Conservation (phyloP, 2,329 filamentous ascomycete species). For the Westerdykella aurantiaca region DNA sequence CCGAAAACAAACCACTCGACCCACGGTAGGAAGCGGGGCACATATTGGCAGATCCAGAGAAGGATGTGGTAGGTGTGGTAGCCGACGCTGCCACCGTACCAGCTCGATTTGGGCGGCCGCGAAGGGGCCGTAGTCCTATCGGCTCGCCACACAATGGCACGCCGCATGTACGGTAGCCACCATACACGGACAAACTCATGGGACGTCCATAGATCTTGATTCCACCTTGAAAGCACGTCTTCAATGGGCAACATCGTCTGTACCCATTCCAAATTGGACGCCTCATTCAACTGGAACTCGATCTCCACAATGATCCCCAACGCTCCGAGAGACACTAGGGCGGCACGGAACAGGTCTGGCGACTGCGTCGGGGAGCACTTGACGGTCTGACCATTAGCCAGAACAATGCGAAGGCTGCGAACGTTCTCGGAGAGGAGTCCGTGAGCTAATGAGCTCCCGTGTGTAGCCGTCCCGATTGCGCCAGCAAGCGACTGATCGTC, state of each 20-base stretch:
- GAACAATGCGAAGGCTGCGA: constrained; percentile 67
- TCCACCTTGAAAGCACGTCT: constrained; percentile 66
- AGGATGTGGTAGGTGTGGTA: constrained; percentile 91
- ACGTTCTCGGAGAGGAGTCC: constrained; percentile 80
- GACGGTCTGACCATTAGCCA: constrained; percentile 71
- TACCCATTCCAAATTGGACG: constrained; percentile 80
- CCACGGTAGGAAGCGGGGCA: constrained; percentile 75
- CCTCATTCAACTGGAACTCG: constrained; percentile 72
- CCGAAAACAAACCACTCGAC: constrained; percentile 96
- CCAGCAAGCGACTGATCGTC: constrained; percentile 90
- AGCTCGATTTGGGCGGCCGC: constrained; percentile 58
- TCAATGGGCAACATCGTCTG: constrained; percentile 70
- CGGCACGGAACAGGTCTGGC: constrained; percentile 77
- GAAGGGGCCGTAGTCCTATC: constrained; percentile 63
- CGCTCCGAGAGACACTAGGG: constrained; percentile 79
- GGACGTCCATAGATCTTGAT: constrained; percentile 68
- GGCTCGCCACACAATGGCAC: constrained; percentile 87
- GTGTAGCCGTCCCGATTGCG: constrained; percentile 86
- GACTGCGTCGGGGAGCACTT: constrained; percentile 64
- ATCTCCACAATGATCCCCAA: constrained; percentile 88
- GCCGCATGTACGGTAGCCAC: constrained; percentile 93
- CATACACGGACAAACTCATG: constrained; percentile 90
- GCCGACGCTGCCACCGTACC: constrained; percentile 76
- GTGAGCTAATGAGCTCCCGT: constrained; percentile 79
- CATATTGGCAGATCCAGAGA: constrained; percentile 69